Evolutionary conservation across 345 rosid species (phyloP), one percentile per base, ranked within the genome.

Genomic region (Aethionema arabicum): DNA sequence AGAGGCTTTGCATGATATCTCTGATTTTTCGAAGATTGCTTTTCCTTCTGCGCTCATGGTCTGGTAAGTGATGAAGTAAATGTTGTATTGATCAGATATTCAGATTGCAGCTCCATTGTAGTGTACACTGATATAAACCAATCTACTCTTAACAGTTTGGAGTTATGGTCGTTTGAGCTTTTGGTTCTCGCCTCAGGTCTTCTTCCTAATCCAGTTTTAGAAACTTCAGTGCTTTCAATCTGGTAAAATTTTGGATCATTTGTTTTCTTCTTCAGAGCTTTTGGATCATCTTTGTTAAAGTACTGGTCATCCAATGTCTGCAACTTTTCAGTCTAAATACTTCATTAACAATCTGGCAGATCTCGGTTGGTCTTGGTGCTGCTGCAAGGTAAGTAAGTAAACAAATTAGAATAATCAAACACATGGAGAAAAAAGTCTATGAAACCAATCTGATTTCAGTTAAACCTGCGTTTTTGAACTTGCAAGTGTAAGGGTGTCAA

Each of bases 161-260:
- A 85, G 69, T 78, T 77, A 73, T 85, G 93, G 89, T 81, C 89
- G 11, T 86, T 86, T 41, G 93, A 86, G 66, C 45, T 82, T 85
- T 63, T 83, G 76, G 90, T 86, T 60, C 83, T 86, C 4, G 50
- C 80, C 6, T 84, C 95, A 0, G 90, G 90, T 21, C 85, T 84
- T 66, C 95, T 85, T 37, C 88, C 88, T 0, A 66, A 85, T 56
- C 87, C 87, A 16, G 35, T 65, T 16, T 40, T 85, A 6, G 79
- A 85, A 60, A 80, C 91, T 37, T 21, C 27, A 21, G 27, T 21
- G 27, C 27, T 21, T 21, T 21, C 27, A 21, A 21, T 21, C 27
- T 21, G 90, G 86, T 83, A 13, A 47, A 12, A 47, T 32, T 5
- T 4, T 30, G 12, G 2, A 8, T 54, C 27, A 36, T 8, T 5